phyloP scores from a whole-genome alignment of 495 filamentous ascomycete species.

The Hypoxylon lenormandii region DNA sequence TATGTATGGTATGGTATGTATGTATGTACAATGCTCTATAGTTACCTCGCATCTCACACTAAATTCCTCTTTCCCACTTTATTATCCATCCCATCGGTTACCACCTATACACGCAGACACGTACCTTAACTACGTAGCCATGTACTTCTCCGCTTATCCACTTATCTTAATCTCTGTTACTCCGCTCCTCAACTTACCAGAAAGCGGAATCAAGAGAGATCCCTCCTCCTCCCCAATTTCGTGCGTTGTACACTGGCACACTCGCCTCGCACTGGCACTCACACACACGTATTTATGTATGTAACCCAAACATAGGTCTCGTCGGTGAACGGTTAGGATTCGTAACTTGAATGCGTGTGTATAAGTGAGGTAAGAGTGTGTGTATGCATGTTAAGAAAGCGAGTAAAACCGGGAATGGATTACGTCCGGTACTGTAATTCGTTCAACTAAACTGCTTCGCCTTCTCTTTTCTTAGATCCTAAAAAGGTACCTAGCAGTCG shows the following conservation, averaged over 20 bases:
- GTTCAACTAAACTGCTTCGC: neutral
- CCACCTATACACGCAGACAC: slow-evolving; percentile 31
- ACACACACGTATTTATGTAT: slow-evolving; percentile 21
- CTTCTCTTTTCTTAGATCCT: slow-evolving; percentile 22
- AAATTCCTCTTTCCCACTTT: slow-evolving; percentile 28
- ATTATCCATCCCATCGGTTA: slow-evolving; percentile 49
- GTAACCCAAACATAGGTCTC: slow-evolving; percentile 26
- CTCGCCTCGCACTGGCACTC: neutral
- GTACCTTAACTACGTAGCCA: slow-evolving; percentile 3
- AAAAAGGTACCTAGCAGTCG: neutral
- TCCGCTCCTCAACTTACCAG: slow-evolving; percentile 13
- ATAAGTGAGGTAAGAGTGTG: neutral
- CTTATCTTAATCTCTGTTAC: neutral
- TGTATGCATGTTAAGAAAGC: neutral
- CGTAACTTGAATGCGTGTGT: neutral
- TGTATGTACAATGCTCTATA: too few relatives aligned
- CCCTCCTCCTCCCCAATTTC: slow-evolving; percentile 27
- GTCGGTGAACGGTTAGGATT: slow-evolving; percentile 36
- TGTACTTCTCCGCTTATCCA: neutral
- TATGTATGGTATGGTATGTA: too few relatives aligned
- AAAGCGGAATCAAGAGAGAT: slow-evolving; percentile 19
- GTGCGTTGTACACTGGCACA: slow-evolving; percentile 27
- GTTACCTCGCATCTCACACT: slow-evolving; percentile 12
- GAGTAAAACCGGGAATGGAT: slow-evolving; percentile 22
- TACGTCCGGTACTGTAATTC: slow-evolving; percentile 11